phyloP scores from a whole-genome alignment of 108 stramenopile species.

The Skeletonema potamos region DNA sequence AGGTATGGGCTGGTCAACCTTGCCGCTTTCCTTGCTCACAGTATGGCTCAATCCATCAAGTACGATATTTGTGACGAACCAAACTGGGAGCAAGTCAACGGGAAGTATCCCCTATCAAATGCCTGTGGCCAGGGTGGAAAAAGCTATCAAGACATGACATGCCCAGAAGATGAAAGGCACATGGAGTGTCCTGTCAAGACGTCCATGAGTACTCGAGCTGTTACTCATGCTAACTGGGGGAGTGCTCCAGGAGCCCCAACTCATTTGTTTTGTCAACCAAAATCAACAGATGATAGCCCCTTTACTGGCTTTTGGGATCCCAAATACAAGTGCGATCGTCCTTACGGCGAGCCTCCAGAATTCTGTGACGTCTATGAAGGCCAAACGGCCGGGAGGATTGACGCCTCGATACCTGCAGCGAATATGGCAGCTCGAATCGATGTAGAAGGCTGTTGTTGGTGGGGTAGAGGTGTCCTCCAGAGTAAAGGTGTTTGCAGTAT shows the following conservation, averaged over 20 bases:
- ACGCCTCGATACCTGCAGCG: constrained; percentile 20
- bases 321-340: constrained; percentile 37
- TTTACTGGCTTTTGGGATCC: constrained; percentile 54
- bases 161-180: constrained; percentile 38
- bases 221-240: constrained; percentile 47
- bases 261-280: constrained; percentile 42
- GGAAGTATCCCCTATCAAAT: constrained; percentile 40
- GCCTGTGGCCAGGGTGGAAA: constrained; percentile 53
- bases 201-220: constrained; percentile 34
- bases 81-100: constrained; percentile 41
- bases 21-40: constrained; percentile 47
- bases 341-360: constrained; percentile 19
- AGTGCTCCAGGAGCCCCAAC: constrained; percentile 46
- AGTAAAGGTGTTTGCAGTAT: constrained; percentile 46
- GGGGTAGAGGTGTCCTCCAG: constrained; percentile 55
- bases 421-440: constrained; percentile 43
- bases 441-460: constrained; percentile 58
- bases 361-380: constrained; percentile 32
- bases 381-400: constrained; percentile 36
- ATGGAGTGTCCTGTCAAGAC: constrained; percentile 45
- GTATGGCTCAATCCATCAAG: constrained; percentile 60
- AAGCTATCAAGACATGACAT: constrained; percentile 44
- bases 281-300: constrained; percentile 3
- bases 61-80: constrained; percentile 57
- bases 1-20: constrained; percentile 12